These are phyloP conservation scores for Priceomyces melissophilus DNA, from an alignment of 805 yeast genomes.

Conservation along the genomic window DNA sequence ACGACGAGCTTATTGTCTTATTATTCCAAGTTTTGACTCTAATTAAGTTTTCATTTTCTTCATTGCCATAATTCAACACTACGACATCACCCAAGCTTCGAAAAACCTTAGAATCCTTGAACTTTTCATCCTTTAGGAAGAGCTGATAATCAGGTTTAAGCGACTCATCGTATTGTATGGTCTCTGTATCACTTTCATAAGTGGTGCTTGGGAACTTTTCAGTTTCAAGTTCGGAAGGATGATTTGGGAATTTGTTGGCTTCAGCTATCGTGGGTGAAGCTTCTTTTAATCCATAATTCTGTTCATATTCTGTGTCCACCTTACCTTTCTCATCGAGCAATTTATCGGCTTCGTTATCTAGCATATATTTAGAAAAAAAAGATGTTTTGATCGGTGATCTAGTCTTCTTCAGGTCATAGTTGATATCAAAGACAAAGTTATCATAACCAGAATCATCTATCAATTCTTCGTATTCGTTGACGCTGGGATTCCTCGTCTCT, in stretches of 20 bases:
- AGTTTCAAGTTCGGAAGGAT: conserved; percentile 4
- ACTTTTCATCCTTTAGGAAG: conserved; percentile 5
- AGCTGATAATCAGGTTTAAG: conserved; percentile 1
- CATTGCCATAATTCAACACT: conserved; percentile 9
- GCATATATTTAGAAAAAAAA: conserved; percentile 7
- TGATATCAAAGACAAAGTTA: conserved; percentile 9
- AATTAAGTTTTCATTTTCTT: neutral
- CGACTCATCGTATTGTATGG: conserved; percentile 21
- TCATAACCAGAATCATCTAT: conserved; percentile 8
- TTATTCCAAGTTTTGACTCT: conserved; percentile 1
- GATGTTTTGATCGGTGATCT: neutral
- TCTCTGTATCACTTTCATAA: conserved; percentile 27
- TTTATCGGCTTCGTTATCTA: conserved; percentile 1
- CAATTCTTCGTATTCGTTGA: conserved; percentile 17
- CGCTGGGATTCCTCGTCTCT: conserved; percentile 5
- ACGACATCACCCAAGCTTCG: conserved; percentile 8
- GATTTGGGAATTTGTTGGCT: neutral
- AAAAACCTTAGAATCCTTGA: conserved; percentile 10
- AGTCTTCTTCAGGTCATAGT: neutral
- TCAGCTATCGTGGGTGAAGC: neutral
- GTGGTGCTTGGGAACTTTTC: neutral
- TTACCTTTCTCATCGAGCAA: neutral
- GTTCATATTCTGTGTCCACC: neutral
- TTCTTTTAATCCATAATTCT: neutral
- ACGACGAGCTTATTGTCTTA: too few relatives aligned